These are phyloP conservation scores for Dillenia turbinata DNA, from an alignment of 164 flowering plant genomes.

Conservation along the genomic window DNA sequence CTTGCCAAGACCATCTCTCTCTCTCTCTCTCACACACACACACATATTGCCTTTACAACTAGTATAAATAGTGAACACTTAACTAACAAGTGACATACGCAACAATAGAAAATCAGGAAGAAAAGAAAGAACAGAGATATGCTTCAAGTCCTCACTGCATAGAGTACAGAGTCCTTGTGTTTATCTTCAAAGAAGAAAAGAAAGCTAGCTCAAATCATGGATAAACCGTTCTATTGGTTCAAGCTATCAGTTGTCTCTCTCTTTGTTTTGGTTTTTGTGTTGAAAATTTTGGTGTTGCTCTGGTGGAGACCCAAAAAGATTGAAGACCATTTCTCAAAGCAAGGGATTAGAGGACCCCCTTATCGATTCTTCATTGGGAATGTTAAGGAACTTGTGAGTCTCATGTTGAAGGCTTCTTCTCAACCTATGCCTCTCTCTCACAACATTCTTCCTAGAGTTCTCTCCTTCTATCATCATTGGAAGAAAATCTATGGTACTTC, in stretches of 20 bases:
- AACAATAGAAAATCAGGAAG: not conserved
- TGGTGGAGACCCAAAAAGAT: conserved; percentile 93
- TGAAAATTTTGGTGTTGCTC: conserved; percentile 37
- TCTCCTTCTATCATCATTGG: conserved; percentile 98
- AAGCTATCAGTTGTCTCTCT: conserved; percentile 22
- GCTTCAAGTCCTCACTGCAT: conserved; percentile 4
- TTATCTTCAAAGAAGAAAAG: no score
- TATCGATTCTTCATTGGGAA: conserved; percentile 91
- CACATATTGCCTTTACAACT: conserved; percentile 14
- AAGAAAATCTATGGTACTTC: conserved; percentile 91
- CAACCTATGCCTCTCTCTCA: conserved; percentile 85
- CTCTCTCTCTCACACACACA: conserved; percentile 16
- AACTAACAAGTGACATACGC: no score
- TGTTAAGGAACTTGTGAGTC: conserved; percentile 66
- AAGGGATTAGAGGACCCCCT: conserved; percentile 94
- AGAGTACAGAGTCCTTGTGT: conserved; percentile 4
- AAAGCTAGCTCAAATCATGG: conserved; percentile 5
- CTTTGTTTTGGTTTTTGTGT: conserved; percentile 21
- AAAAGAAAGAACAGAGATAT: conserved; percentile 11
- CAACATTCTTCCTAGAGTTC: conserved; percentile 92
- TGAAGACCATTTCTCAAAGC: conserved; percentile 76
- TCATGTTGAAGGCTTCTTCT: conserved; percentile 76
- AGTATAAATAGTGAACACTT: not conserved
- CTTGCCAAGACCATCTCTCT: conserved; percentile 25
- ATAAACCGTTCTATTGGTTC: conserved; percentile 16